phyloP scores from a whole-genome alignment of 179 eudicot genomes.

The Silene vulgaris region DNA sequence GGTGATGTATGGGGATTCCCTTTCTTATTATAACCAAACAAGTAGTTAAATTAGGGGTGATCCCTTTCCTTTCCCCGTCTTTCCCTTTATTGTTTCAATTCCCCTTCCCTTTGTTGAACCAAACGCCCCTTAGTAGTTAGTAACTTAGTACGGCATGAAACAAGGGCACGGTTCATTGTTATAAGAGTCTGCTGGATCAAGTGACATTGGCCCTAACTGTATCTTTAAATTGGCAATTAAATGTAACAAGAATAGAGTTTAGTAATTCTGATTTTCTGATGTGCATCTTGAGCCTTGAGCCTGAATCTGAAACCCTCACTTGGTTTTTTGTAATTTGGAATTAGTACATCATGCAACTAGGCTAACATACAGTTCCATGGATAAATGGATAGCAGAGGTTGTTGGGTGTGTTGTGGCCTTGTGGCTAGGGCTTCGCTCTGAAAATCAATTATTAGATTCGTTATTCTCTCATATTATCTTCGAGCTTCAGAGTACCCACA shows the following conservation, averaged over 20 bases:
- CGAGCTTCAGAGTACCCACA: no score
- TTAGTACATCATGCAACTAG: neutral
- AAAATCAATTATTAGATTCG: no score
- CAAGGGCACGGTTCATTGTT: neutral
- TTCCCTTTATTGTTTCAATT: no score
- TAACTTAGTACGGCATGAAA: no score
- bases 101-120: no score
- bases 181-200: neutral
- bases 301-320: neutral
- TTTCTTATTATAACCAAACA: no score
- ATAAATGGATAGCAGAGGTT: neutral
- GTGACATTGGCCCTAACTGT: neutral
- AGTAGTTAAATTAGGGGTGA: no score
- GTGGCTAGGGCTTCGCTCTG: neutral
- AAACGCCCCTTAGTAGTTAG: no score
- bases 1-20: no score
- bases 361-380: neutral
- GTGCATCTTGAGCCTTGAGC: neutral
- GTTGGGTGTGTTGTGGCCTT: constrained; percentile 1
- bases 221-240: neutral
- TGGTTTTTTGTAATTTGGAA: neutral
- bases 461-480: no score
- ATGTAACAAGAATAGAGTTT: neutral
- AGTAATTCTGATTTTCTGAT: neutral
- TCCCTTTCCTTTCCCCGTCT: no score